These are phyloP conservation scores for Psophocarpus tetragonolobus DNA, from an alignment of 306 rosid genomes.

Conservation along the genomic window DNA sequence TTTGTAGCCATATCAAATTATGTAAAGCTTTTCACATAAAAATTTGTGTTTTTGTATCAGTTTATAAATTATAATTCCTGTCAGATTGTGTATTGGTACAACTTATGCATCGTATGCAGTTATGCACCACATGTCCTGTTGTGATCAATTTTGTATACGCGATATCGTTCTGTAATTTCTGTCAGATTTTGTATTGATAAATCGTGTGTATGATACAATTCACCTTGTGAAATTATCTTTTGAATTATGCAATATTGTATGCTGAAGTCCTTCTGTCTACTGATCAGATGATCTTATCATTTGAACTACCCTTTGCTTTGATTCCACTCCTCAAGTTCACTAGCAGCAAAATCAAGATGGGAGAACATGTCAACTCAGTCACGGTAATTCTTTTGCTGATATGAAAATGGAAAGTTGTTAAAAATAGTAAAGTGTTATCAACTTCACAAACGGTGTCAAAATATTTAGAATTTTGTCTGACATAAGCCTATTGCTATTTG, in stretches of 20 bases:
- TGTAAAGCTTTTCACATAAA: background rate
- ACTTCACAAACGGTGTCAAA: background rate
- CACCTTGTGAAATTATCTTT: slow-evolving; percentile 33
- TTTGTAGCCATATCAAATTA: background rate
- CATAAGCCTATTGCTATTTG: background rate
- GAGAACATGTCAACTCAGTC: slow-evolving; percentile 58
- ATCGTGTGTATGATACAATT: background rate
- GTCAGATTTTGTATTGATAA: background rate
- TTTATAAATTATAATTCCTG: background rate
- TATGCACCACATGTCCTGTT: background rate
- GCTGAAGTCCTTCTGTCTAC: slow-evolving; percentile 17
- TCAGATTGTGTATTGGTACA: background rate
- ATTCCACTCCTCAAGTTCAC: slow-evolving; percentile 87
- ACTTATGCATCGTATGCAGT: background rate
- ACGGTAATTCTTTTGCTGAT: slow-evolving; percentile 41
- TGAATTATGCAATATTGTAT: background rate
- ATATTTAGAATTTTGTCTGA: background rate
- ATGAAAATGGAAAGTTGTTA: background rate
- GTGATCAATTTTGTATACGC: background rate
- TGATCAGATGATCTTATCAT: slow-evolving; percentile 83
- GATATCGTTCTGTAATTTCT: background rate
- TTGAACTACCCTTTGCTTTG: slow-evolving; percentile 86
- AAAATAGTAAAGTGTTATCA: background rate
- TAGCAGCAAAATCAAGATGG: slow-evolving; percentile 82
- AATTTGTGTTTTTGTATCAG: too few relatives aligned